Evolutionary conservation across 2,329 filamentous ascomycete genomes (phyloP), one percentile per base, ranked within the genome.

Genomic region (Diaporthe sp.): DNA sequence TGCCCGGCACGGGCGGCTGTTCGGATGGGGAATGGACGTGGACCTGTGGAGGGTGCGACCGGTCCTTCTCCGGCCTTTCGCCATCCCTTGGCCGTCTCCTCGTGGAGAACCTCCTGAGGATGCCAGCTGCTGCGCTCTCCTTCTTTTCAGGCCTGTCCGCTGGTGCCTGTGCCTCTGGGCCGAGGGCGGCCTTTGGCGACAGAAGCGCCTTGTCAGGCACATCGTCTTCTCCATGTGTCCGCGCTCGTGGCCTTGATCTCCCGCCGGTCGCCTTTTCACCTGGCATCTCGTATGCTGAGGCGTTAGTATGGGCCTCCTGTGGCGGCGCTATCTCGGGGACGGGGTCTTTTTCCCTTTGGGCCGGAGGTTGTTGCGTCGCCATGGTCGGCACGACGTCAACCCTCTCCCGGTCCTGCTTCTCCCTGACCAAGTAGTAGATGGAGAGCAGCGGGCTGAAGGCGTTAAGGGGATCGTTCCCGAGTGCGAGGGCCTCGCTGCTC

Each of bases 161-260:
- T 17, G 65, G 58, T 20, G 15, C 25, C 34, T 77, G 71, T 9
- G n/a, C 34, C 34, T 77, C 76, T 25, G 73, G 63, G 22, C 61
- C 55, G 39, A 77, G 25, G 25, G 76, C 76, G 22, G 76, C 76
- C 70, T 75, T 77, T 47, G 76, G 76, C n/a, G 76, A 73, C 63
- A 77, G 31, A 2, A 77, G 73, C 34, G 68, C 51, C 73, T 75
- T 89, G 67, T 98, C 94, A 0, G 92, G 90, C 15, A 95, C 90
- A 75, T 99, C 97, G 77, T 98, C 96, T 84, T 98, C 97, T 22
- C 96, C 97, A 81, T 98, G 96, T 0, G 97, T 98, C 78, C 97
- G 91, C 49, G 97, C 95, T 67, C 97, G 91, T 10, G 96, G 95
- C 68, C 97, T 90, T 47, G 94, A 93, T 76, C 96, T 90, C 60